These are phyloP conservation scores for Ceratobasidium sp. DNA, from an alignment of 1,284 basidiomycete genomes.

Conservation along the genomic window DNA sequence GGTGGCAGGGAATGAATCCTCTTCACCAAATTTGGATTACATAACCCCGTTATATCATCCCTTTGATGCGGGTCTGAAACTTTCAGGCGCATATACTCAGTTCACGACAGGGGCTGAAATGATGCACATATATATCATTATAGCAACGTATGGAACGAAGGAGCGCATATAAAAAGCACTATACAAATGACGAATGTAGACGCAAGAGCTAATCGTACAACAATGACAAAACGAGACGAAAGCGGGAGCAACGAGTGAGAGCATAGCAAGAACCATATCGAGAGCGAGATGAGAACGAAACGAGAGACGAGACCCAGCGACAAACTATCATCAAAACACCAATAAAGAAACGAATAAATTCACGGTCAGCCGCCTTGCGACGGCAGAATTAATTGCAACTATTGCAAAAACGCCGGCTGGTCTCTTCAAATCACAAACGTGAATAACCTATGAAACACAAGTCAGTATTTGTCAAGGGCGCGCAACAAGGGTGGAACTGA, in stretches of 20 bases:
- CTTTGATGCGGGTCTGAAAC: neutral
- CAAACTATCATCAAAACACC: slow-evolving; percentile 19
- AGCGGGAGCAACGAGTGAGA: neutral
- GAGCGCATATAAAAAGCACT: slow-evolving; percentile 30
- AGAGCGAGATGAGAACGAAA: slow-evolving; percentile 10
- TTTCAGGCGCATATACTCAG: slow-evolving; percentile 1
- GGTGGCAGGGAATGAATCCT: slow-evolving; percentile 15
- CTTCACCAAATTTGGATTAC: slow-evolving; percentile 36
- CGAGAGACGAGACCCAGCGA: slow-evolving; percentile 6
- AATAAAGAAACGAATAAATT: slow-evolving; percentile 45
- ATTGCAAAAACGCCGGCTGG: neutral
- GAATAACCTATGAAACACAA: slow-evolving; percentile 30
- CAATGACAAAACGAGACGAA: slow-evolving; percentile 2
- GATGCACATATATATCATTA: slow-evolving; percentile 38
- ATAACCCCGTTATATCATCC: neutral
- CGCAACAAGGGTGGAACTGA: neutral
- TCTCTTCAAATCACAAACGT: slow-evolving; percentile 32
- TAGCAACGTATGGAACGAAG: slow-evolving; percentile 19
- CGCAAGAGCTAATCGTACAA: slow-evolving; percentile 40
- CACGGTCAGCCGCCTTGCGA: slow-evolving; percentile 23
- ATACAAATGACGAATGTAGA: slow-evolving; percentile 36
- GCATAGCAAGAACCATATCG: slow-evolving; percentile 14
- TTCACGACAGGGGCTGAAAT: slow-evolving; percentile 15
- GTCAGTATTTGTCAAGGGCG: neutral
- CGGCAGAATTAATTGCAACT: slow-evolving; percentile 41